Base-by-base conservation (phyloP, 2,329 filamentous ascomycete genomes). In the Zasmidium citrigriseum region DNA sequence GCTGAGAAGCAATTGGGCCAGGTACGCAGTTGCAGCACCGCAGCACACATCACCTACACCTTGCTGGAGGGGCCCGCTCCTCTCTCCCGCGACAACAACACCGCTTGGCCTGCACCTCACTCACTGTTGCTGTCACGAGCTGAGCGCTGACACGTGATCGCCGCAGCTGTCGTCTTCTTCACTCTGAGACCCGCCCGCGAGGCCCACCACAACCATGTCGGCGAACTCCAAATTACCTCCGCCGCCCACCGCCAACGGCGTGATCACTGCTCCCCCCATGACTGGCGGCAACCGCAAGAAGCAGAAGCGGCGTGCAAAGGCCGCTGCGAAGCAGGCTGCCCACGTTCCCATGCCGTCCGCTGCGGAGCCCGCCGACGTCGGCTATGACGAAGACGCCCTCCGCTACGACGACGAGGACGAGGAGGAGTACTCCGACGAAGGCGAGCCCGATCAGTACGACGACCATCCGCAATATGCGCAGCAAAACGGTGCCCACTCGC, bases 231-330 rank as follows among this genome's bases (percentile, higher is more conserved):
- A 66, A 29, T 69, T 75, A 64, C 59, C 57, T 16, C 55, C 63
- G 22, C 62, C 61, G 55, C 55, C 63, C 45, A 29, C 65, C 27
- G 46, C 68, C 66, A 79, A 78, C 71, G 76, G 76, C 67, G 68
- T 76, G 64, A 64, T 73, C 25, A 71, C 72, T 25, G 72, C 62
- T 52, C 66, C 72, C 46, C 60, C 75, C 18, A 44, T 61, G 4
- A 52, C 55, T 11, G 71, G 81, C 9, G 88, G 93, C 52, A 97
- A 96, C 77, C 87, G 90, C 72, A 97, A 97, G 82, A 98, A 97
- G 81, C 90, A 95, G 75, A 97, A 96, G 82, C 86, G 93, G 67
- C 86, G 93, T 65, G 89, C 90, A 72, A 97, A 97, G 75, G 82
- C 85, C 76, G 89, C 89, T 29, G 89, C 90, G 60, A 85, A 88